Evolutionary conservation across 768 basidiomycete species (phyloP).

Genomic region (Austroboletus festivus): DNA sequence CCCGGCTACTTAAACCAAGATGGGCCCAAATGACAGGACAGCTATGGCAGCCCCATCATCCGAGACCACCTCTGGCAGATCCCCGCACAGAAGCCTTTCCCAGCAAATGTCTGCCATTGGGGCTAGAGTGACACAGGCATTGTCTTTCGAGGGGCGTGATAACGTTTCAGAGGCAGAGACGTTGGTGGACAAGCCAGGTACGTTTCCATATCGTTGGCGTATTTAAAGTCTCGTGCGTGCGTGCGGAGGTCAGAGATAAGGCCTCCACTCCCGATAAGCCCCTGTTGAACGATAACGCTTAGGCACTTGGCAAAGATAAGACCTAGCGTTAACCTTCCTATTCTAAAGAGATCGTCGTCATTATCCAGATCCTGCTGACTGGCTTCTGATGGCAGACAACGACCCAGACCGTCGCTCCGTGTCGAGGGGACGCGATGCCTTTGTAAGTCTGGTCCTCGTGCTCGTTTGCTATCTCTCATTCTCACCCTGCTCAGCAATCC

Average conservation of each 20-base stretch:
- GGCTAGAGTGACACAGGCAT: slow-evolving; percentile 11
- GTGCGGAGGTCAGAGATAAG: no score
- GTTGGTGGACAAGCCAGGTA: slow-evolving; percentile 16
- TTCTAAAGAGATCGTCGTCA: background rate
- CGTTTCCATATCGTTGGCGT: background rate
- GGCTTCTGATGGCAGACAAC: slow-evolving; percentile 24
- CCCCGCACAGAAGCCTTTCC: slow-evolving; percentile 5
- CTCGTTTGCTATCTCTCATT: background rate
- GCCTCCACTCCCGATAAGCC: background rate
- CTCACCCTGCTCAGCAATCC: slow-evolving; percentile 38
- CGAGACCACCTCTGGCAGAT: background rate
- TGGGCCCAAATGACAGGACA: no score
- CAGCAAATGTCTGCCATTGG: slow-evolving; percentile 21
- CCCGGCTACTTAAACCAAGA: no score
- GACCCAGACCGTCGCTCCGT: slow-evolving; percentile 41
- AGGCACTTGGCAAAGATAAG: no score
- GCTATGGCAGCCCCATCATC: no score
- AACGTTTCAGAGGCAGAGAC: slow-evolving; percentile 2
- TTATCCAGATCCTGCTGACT: background rate
- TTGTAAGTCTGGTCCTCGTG: slow-evolving; percentile 39
- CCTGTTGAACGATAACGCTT: slow-evolving; percentile 12
- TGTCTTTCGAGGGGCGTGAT: slow-evolving; percentile 10
- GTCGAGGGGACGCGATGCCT: slow-evolving; percentile 58
- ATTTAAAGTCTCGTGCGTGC: slow-evolving; percentile 2
- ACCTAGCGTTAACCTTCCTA: slow-evolving; percentile 1